Conservation (phyloP, 495 filamentous ascomycete genomes). For the Aspergillus cristatus region DNA sequence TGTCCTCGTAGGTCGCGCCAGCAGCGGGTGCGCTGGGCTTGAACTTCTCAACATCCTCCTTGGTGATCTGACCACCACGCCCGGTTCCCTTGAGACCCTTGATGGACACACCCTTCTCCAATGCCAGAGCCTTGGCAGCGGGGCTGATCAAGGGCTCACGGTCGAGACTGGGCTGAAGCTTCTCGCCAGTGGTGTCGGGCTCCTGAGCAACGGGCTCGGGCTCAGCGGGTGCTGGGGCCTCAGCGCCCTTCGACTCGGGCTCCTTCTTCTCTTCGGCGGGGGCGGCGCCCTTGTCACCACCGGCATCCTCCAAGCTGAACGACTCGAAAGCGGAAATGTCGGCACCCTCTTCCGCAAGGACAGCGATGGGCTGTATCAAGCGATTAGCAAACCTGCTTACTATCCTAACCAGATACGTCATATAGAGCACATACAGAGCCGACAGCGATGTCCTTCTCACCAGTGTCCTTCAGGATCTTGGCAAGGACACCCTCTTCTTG, state of each 20-base stretch:
- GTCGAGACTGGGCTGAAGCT: slow-evolving; percentile 73
- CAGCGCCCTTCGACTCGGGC: slow-evolving; percentile 47
- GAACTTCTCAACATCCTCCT: slow-evolving; percentile 86
- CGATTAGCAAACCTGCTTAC: slow-evolving; percentile 5
- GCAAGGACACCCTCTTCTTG: slow-evolving; percentile 96
- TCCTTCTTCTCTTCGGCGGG: slow-evolving; percentile 55
- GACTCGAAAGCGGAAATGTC: slow-evolving; percentile 80
- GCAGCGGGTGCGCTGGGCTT: slow-evolving; percentile 44
- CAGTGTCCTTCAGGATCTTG: slow-evolving; percentile 87
- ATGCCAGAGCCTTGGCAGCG: slow-evolving; percentile 68
- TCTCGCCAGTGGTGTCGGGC: slow-evolving; percentile 63
- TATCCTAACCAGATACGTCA: neutral
- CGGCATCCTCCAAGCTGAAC: slow-evolving; percentile 84
- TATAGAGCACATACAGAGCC: slow-evolving; percentile 71
- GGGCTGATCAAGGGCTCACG: slow-evolving; percentile 65
- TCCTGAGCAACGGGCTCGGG: slow-evolving; percentile 54
- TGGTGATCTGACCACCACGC: slow-evolving; percentile 77
- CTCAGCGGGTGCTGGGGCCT: slow-evolving; percentile 50
- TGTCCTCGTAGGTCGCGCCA: slow-evolving; percentile 69
- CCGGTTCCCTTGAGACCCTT: slow-evolving; percentile 81
- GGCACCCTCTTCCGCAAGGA: slow-evolving; percentile 83
- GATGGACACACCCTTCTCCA: slow-evolving; percentile 76
- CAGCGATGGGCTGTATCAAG: slow-evolving; percentile 72
- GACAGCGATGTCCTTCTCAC: slow-evolving; percentile 91
- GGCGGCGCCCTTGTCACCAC: slow-evolving; percentile 63